These are phyloP conservation scores for Hypoxylon sp. DNA, from an alignment of 2,329 filamentous ascomycete species.

Conservation along the genomic window DNA sequence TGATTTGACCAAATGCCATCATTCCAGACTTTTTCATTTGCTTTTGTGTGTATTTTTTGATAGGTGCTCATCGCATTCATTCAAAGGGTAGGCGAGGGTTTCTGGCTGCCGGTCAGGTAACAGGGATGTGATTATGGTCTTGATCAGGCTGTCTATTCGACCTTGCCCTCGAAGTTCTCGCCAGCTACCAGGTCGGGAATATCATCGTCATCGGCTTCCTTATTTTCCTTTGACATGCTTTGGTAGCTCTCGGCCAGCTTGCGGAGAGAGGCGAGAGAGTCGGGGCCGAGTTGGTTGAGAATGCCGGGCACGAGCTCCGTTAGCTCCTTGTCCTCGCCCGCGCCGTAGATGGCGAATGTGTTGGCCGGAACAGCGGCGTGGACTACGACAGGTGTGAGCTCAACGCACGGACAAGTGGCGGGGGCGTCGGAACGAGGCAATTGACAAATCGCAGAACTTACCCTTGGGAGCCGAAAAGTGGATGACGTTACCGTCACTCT, in stretches of 20 bases:
- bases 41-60: conserved; percentile 10
- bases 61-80: conserved; percentile 24
- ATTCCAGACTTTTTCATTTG: conserved; percentile 16
- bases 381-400: conserved; percentile 61
- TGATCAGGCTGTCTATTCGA: conserved; percentile 70
- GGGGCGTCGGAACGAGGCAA: not conserved
- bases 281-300: conserved; percentile 98
- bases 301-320: conserved; percentile 99
- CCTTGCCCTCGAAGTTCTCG: conserved; percentile 98
- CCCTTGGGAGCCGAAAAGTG: conserved; percentile 98
- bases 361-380: conserved; percentile 97
- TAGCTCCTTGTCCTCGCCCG: conserved; percentile 99
- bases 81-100: conserved; percentile 1
- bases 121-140: conserved; percentile 10
- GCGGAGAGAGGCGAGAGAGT: conserved; percentile 95
- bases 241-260: conserved; percentile 99
- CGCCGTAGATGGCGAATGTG: conserved; percentile 99
- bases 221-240: conserved; percentile 95
- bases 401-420: not conserved
- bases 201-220: conserved; percentile 85
- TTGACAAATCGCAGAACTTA: conserved; percentile 56
- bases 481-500: conserved; percentile 99
- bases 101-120: conserved; percentile 22
- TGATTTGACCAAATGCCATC: conserved; percentile 30
- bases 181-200: conserved; percentile 97